These are phyloP conservation scores for Medicago lupulina DNA, from an alignment of 306 rosid species.

Conservation along the genomic window DNA sequence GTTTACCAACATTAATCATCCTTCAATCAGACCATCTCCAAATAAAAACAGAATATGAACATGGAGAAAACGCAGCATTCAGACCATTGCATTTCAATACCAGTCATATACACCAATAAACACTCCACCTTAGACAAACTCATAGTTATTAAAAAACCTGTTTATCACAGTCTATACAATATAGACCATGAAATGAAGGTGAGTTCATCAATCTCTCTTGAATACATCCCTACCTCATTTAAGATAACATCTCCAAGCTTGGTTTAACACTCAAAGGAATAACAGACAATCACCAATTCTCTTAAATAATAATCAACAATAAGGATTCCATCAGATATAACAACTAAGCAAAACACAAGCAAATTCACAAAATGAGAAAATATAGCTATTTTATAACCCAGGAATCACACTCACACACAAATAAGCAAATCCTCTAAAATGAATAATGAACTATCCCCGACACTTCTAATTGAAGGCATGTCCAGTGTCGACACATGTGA, in stretches of 20 bases:
- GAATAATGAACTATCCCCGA: background rate
- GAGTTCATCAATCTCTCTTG: slow-evolving; percentile 11
- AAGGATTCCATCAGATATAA: background rate
- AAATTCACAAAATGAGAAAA: slow-evolving; percentile 12
- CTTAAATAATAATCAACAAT: background rate
- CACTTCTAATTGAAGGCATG: no score
- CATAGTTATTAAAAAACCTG: background rate
- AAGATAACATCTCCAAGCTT: background rate
- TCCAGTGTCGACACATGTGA: no score
- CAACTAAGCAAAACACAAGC: background rate
- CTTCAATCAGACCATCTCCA: background rate
- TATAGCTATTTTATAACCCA: background rate
- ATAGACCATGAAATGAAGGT: background rate
- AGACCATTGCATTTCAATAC: background rate
- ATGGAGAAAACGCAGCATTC: slow-evolving; percentile 9
- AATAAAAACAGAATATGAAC: background rate
- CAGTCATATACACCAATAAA: background rate
- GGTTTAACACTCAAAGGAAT: slow-evolving; percentile 17
- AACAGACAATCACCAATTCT: background rate
- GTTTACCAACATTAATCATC: background rate
- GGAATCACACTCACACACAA: background rate
- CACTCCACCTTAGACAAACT: background rate
- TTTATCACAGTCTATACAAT: slow-evolving; percentile 10
- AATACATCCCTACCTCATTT: background rate
- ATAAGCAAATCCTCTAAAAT: background rate